Base-by-base conservation (phyloP, 768 basidiomycete genomes). In the Basidioascus undulatus region DNA sequence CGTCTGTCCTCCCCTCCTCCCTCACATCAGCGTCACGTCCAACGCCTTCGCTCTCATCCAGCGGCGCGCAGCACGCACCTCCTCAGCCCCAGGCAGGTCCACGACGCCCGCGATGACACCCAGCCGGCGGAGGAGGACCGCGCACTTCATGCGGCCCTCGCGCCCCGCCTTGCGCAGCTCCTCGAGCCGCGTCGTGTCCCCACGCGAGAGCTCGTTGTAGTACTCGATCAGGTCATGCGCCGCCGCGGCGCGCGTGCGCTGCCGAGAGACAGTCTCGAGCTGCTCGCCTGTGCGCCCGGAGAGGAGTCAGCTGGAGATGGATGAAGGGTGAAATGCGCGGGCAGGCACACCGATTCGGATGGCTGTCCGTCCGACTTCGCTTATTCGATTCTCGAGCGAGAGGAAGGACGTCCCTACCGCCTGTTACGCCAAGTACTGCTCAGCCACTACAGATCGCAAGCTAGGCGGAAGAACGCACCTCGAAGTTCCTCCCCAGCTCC, bases 401-500 rank as follows among this genome's bases (percentile, higher is more conserved):
- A 39, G 40, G 21, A 92, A 94, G 2, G 84, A 81, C 49, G 70
- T 71, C 5, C 78, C 76, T 26, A 92, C 87, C 26, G 73, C 70
- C 84, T 96, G 55, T 8, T 11, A 12, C 19, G 8, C 18, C 13
- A 18, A 24, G 28, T 2, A 4, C 4, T 39, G 24, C 16, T 10
- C 11, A 11, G 31, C 19, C 21, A 4, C 10, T 1, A 20, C 37
- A 28, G 26, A 20, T n/a, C 16, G 5, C 8, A 25, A 7, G 8
- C 37, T 28, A 10, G 20, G 32, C 10, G 5, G 19, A 4, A 21
- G 42, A 13, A 43, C 70, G 36, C 52, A 84, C 87, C 65, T 98
- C 87, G 51, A 96, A 96, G 1, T 83, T 83, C 37, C 72, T 72
- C 55, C 84, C 84, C 19, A 96, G 65, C 41, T 94, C 87, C n/a